phyloP scores from a whole-genome alignment of 495 filamentous ascomycete species.

The Penicillium coffeae region DNA sequence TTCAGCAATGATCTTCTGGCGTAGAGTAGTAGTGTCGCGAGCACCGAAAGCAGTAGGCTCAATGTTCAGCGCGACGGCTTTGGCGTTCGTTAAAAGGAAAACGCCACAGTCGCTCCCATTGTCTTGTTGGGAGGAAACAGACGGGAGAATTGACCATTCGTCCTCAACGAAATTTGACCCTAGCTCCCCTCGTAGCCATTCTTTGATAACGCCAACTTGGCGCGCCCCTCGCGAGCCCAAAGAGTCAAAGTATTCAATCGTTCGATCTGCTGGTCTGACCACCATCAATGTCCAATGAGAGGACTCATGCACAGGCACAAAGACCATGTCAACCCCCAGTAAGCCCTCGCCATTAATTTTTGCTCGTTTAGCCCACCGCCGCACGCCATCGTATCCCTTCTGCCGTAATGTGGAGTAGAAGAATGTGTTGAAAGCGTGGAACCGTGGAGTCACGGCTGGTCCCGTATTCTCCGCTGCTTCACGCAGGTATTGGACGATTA shows the following conservation, averaged over 20 bases:
- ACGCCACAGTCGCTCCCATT: conserved; percentile 81
- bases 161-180: conserved; percentile 49
- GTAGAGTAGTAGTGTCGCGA: conserved; percentile 54
- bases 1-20: conserved; percentile 64
- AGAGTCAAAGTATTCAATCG: conserved; percentile 74
- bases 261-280: conserved; percentile 58
- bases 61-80: conserved; percentile 62
- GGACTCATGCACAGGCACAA: conserved; percentile 54
- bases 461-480: conserved; percentile 39
- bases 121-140: conserved; percentile 52
- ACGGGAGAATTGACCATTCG: conserved; percentile 58
- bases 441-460: conserved; percentile 54
- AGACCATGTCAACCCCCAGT: conserved; percentile 55
- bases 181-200: conserved; percentile 59
- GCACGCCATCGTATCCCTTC: conserved; percentile 46
- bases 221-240: conserved; percentile 40
- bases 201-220: conserved; percentile 39
- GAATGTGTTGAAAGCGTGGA: conserved; percentile 66
- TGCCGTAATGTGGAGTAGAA: conserved; percentile 63
- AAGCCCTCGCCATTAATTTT: conserved; percentile 52
- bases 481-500: conserved; percentile 59
- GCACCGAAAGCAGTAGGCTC: conserved; percentile 57
- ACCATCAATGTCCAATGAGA: conserved; percentile 64
- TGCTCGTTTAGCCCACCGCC: conserved; percentile 52
- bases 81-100: conserved; percentile 70